Percentiles rank a stretch among this genome's conserved stretches.
These are phyloP conservation scores for Elsinoe batatas DNA, from an alignment of 2,329 filamentous ascomycete genomes.

Conservation along the genomic window DNA sequence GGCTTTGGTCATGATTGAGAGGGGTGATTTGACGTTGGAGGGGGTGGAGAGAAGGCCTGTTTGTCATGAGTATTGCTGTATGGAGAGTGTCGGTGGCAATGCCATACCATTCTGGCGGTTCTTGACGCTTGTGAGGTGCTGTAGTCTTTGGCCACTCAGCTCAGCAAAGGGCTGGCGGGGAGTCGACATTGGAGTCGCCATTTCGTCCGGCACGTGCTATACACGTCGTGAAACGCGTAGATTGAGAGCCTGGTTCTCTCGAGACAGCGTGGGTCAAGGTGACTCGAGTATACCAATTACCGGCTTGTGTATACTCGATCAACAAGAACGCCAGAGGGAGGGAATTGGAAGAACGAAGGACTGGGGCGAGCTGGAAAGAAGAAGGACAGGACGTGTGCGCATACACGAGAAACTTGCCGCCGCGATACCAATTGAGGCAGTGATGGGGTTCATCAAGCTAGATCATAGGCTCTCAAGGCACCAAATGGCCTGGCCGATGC, in stretches of 20 bases:
- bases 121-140: constrained; percentile 63
- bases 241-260: neutral
- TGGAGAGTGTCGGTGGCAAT: constrained; percentile 8
- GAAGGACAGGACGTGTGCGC: constrained; percentile 1
- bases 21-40: constrained; percentile 22
- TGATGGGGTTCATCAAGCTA: neutral
- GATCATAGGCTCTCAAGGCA: neutral
- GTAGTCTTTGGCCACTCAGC: constrained; percentile 58
- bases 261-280: neutral
- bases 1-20: constrained; percentile 19
- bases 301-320: neutral
- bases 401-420: constrained; percentile 2
- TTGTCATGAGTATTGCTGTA: constrained; percentile 11
- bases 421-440: constrained; percentile 13
- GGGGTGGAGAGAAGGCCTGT: constrained; percentile 16
- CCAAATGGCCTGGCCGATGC: neutral
- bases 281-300: neutral
- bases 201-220: constrained; percentile 15
- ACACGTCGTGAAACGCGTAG: constrained; percentile 1
- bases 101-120: constrained; percentile 57
- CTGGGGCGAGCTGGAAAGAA: neutral
- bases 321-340: neutral
- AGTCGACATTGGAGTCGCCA: constrained; percentile 24
- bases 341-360: constrained; percentile 5
- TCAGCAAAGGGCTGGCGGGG: constrained; percentile 65